A percentile compares a stretch with the other conserved stretches of the same genome.
These are phyloP conservation scores for Saccharomycopsis hybrid DNA, from an alignment of 1,139 yeast genomes.

Conservation along the genomic window DNA sequence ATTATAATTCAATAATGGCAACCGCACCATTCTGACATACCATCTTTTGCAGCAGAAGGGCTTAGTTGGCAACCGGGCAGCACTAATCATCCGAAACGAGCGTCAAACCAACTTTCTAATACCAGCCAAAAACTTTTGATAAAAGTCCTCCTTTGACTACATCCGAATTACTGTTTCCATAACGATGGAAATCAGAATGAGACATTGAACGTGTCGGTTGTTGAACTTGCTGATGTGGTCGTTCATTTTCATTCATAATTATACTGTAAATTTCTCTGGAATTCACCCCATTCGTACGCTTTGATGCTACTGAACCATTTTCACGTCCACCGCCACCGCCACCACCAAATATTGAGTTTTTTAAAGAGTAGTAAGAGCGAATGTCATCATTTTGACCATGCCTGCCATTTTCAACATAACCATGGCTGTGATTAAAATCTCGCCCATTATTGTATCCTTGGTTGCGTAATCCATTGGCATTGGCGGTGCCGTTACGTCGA, in stretches of 20 bases:
- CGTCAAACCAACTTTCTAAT: too few species aligned
- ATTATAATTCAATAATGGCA: too few species aligned
- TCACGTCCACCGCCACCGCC: background rate
- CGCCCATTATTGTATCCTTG: background rate
- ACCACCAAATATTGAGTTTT: conserved; percentile 1
- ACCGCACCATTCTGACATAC: too few species aligned
- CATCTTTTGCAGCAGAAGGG: too few species aligned
- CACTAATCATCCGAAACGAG: too few species aligned
- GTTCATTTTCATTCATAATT: conserved; percentile 1
- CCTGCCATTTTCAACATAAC: background rate
- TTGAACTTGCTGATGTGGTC: background rate
- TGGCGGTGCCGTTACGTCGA: background rate
- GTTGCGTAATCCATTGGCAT: background rate
- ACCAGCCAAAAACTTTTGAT: too few species aligned
- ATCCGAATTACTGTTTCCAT: too few species aligned
- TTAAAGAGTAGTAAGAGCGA: conserved; percentile 4
- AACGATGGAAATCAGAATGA: too few species aligned
- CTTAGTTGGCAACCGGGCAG: too few species aligned
- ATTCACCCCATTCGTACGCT: background rate
- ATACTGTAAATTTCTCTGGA: conserved; percentile 9
- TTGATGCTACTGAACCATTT: background rate
- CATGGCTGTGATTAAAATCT: background rate
- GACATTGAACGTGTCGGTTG: too few species aligned
- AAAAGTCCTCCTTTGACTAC: too few species aligned
- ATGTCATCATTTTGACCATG: background rate